Percentiles rank a stretch among this genome's conserved stretches.
Conservation (phyloP, 257 asterid genomes). For the Apocynum venetum region DNA sequence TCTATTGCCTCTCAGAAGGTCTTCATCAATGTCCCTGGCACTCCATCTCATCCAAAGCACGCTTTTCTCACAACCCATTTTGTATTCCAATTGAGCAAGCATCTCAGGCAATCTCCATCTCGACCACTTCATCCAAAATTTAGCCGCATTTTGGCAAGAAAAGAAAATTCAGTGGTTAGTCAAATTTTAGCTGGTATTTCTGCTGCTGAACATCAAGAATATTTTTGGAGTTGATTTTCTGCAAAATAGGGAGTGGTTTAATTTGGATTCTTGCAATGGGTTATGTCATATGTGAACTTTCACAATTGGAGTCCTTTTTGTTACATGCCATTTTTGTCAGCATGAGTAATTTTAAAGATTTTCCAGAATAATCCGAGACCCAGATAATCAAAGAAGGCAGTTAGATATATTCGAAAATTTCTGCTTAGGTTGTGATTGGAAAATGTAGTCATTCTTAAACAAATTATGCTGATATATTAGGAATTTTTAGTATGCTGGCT, state of each 20-base stretch:
- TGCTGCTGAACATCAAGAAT: neutral
- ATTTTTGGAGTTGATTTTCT: neutral
- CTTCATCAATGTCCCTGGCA: constrained; percentile 4
- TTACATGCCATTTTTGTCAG: neutral
- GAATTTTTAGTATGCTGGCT: neutral
- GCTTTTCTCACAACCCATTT: constrained; percentile 17
- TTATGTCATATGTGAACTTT: neutral
- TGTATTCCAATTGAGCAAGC: constrained; percentile 18
- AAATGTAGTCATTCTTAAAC: neutral
- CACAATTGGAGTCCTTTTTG: neutral
- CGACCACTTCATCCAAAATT: constrained; percentile 23
- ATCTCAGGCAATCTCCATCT: constrained; percentile 3
- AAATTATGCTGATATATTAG: neutral
- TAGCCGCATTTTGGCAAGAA: constrained; percentile 39
- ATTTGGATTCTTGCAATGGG: neutral
- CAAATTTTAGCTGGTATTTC: constrained; percentile 8
- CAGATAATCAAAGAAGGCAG: neutral
- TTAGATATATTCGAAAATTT: constrained; percentile 1
- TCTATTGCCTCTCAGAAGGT: constrained; percentile 31
- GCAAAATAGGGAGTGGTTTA: neutral
- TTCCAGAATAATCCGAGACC: neutral
- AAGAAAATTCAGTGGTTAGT: constrained; percentile 42
- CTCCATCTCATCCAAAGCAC: constrained; percentile 19
- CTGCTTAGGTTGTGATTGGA: neutral
- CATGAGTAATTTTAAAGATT: neutral